Evolutionary conservation across 257 asterid genomes (phyloP).

Genomic region (Salvia splendens): DNA sequence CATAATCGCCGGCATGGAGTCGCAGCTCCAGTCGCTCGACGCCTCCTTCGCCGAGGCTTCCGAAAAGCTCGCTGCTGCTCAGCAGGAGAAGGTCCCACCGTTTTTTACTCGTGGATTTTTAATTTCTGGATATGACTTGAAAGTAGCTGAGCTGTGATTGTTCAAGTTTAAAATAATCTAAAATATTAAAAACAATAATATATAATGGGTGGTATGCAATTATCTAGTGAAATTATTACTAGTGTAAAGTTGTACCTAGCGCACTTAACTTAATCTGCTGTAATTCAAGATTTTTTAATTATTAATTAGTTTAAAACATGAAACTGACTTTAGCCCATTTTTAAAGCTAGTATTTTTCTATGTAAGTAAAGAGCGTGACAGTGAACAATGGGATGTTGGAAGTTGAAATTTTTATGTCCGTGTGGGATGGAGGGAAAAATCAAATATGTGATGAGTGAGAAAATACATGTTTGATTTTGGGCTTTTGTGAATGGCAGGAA

Average conservation of each 20-base stretch:
- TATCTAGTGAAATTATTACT: not conserved
- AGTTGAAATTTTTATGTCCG: no score
- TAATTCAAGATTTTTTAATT: not conserved
- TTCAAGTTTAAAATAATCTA: not conserved
- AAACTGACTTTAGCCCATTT: not conserved
- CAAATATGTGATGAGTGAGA: not conserved
- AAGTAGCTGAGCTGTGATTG: slow-evolving; percentile 5
- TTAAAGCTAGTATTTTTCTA: not conserved
- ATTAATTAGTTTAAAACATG: not conserved
- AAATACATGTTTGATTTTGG: not conserved
- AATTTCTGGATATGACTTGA: not conserved
- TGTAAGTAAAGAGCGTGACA: not conserved
- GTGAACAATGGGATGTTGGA: not conserved
- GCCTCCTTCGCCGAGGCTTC: slow-evolving; percentile 53
- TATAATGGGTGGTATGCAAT: not conserved
- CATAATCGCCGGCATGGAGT: slow-evolving; percentile 68
- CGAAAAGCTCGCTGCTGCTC: slow-evolving; percentile 57
- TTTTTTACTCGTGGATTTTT: not conserved
- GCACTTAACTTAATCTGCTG: not conserved
- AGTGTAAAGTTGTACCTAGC: not conserved
- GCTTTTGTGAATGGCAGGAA: slow-evolving; percentile 39
- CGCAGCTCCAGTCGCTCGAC: slow-evolving; percentile 76
- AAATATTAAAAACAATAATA: no score
- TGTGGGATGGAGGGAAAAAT: not conserved
- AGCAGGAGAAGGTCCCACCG: slow-evolving; percentile 70